Conservation (phyloP, 2,329 filamentous ascomycete genomes). For the Botrytis fragariae region DNA sequence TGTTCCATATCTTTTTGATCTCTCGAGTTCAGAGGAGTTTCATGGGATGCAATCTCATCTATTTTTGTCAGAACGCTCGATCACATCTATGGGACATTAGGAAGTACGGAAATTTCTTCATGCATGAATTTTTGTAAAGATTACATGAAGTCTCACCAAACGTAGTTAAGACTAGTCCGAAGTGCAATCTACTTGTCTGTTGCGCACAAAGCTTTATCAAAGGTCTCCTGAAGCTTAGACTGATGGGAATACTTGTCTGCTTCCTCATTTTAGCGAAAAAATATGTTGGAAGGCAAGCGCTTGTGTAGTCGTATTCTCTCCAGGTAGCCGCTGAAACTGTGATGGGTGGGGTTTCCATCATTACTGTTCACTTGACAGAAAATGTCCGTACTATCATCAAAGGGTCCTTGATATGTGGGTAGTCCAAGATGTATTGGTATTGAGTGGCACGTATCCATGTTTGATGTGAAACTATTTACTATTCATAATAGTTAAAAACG, state of each 20-base stretch:
- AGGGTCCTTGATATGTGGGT: neutral
- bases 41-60: neutral
- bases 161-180: neutral
- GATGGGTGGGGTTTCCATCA: neutral
- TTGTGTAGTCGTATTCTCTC: neutral
- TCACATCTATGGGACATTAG: neutral
- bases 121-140: neutral
- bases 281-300: neutral
- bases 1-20: neutral
- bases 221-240: neutral
- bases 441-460: neutral
- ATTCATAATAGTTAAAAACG: neutral
- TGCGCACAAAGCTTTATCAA: neutral
- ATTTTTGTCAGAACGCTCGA: accelerated
- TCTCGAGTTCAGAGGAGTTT: neutral
- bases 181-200: neutral
- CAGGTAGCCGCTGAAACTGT: neutral
- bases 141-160: neutral
- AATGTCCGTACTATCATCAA: neutral
- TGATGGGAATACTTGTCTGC: neutral
- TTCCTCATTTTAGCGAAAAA: neutral
- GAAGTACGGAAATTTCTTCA: neutral
- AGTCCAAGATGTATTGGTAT: neutral
- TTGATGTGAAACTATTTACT: neutral
- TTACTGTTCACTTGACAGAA: neutral